Evolutionary conservation across 2,329 filamentous ascomycete species (phyloP).

Genomic region (Leptosphaerulina australis): DNA sequence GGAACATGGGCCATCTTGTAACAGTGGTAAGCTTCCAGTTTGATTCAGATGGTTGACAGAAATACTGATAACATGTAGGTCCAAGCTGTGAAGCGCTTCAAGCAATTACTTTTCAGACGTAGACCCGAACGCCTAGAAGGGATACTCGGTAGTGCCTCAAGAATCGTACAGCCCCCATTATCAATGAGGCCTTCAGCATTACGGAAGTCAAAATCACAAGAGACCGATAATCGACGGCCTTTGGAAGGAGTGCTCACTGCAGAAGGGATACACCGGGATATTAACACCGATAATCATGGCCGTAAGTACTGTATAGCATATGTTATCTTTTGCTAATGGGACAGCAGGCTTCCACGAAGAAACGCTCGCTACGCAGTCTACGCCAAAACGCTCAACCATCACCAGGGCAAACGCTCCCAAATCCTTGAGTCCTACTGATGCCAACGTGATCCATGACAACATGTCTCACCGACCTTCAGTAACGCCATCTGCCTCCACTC

Average conservation of each 20-base stretch:
- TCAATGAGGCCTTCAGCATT: slow-evolving; percentile 54
- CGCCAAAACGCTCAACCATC: slow-evolving; percentile 14
- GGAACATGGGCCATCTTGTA: slow-evolving; percentile 83
- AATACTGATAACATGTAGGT: slow-evolving; percentile 60
- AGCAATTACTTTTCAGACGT: slow-evolving; percentile 68
- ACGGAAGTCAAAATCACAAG: slow-evolving; percentile 57
- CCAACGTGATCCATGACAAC: slow-evolving; percentile 40
- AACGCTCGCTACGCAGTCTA: slow-evolving; percentile 9
- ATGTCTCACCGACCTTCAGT: slow-evolving; percentile 41
- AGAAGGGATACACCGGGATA: slow-evolving; percentile 60
- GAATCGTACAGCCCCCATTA: slow-evolving; percentile 64
- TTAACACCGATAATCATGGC: slow-evolving; percentile 44
- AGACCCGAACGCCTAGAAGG: slow-evolving; percentile 62
- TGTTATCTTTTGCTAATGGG: slow-evolving; percentile 2
- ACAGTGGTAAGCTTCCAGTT: slow-evolving; percentile 66
- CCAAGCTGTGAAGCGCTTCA: slow-evolving; percentile 91
- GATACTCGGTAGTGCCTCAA: slow-evolving; percentile 64
- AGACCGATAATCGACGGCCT: slow-evolving; percentile 58
- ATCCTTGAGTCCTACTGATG: slow-evolving; percentile 28
- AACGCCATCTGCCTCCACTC: slow-evolving; percentile 30
- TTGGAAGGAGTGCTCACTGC: slow-evolving; percentile 58
- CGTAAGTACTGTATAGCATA: slow-evolving; percentile 14
- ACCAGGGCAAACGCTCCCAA: slow-evolving; percentile 27
- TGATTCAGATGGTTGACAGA: background rate
- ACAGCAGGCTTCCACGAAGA: slow-evolving; percentile 15